These are phyloP conservation scores for Collybia sordida DNA, from an alignment of 768 basidiomycete genomes.

Conservation along the genomic window DNA sequence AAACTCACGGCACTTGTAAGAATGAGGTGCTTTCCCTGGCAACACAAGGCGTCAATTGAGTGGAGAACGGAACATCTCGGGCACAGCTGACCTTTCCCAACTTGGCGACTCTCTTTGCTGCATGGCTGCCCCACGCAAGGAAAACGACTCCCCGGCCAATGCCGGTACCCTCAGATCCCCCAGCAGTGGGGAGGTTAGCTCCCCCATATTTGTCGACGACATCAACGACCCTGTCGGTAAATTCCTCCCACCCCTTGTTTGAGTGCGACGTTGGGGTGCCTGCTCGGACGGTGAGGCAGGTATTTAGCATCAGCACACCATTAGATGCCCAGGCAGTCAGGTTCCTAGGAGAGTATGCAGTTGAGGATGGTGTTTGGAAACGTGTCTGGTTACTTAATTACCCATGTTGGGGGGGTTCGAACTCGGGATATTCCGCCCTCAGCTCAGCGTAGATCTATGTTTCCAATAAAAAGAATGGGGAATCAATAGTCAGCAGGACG, in stretches of 20 bases:
- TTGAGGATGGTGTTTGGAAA: neutral
- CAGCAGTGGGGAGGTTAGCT: slow-evolving; percentile 52
- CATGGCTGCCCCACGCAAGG: slow-evolving; percentile 89
- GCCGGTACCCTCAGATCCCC: slow-evolving; percentile 39
- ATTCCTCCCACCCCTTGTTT: slow-evolving; percentile 87
- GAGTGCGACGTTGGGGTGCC: slow-evolving; percentile 78
- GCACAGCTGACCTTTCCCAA: slow-evolving; percentile 59
- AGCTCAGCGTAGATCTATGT: slow-evolving; percentile 86
- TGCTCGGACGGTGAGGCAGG: slow-evolving; percentile 86
- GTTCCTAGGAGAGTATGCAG: slow-evolving; percentile 48
- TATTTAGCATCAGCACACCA: slow-evolving; percentile 90
- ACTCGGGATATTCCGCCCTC: slow-evolving; percentile 77
- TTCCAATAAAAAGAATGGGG: slow-evolving; percentile 11
- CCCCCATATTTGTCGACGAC: slow-evolving; percentile 77
- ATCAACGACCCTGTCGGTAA: slow-evolving; percentile 79
- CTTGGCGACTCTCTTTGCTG: slow-evolving; percentile 78
- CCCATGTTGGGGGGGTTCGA: slow-evolving; percentile 82
- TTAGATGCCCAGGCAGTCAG: slow-evolving; percentile 78
- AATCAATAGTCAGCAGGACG: slow-evolving; percentile 3
- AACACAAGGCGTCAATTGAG: neutral
- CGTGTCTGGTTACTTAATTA: slow-evolving; percentile 33
- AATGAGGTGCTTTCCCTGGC: slow-evolving; percentile 77
- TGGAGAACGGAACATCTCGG: neutral
- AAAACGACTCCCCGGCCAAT: slow-evolving; percentile 72
- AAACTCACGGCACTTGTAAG: slow-evolving; percentile 69